phyloP scores from a whole-genome alignment of 1,284 basidiomycete species.

The Rhodotorula sp. region DNA sequence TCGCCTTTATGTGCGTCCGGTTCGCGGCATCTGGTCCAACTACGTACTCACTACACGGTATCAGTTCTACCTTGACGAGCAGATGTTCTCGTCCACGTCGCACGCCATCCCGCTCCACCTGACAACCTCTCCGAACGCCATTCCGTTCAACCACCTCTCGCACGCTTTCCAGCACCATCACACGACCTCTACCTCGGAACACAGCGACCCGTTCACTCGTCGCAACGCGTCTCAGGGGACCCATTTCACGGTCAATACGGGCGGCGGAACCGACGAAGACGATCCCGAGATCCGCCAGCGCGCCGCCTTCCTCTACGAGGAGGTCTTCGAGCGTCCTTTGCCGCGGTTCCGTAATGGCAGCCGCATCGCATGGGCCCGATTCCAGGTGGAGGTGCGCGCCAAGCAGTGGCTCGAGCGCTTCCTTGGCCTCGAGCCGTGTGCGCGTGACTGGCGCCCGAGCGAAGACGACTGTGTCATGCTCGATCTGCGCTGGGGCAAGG shows the following conservation, averaged over 20 bases:
- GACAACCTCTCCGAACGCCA: constrained; percentile 18
- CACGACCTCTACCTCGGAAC: constrained; percentile 55
- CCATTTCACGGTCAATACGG: constrained; percentile 61
- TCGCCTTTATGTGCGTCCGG: constrained; percentile 50
- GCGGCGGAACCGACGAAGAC: constrained; percentile 71
- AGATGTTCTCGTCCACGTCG: constrained; percentile 61
- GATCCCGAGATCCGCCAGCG: constrained; percentile 62
- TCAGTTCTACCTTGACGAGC: constrained; percentile 71
- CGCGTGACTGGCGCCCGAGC: constrained; percentile 12
- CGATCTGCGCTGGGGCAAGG: constrained; percentile 6
- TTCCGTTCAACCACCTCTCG: constrained; percentile 54
- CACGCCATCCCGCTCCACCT: constrained; percentile 35
- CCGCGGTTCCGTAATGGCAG: constrained; percentile 4
- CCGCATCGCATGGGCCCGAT: background rate
- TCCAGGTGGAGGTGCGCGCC: background rate
- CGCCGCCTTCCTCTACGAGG: constrained; percentile 68
- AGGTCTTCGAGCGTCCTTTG: constrained; percentile 56
- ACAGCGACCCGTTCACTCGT: background rate
- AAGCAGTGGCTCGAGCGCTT: constrained; percentile 12
- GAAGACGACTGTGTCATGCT: constrained; percentile 17
- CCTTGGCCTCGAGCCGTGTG: constrained; percentile 32
- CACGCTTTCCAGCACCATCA: constrained; percentile 61
- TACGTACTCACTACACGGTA: too few relatives aligned
- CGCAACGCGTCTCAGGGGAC: constrained; percentile 45
- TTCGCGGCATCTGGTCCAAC: too few relatives aligned